A percentile compares a stretch with the other conserved stretches of the same genome.
Evolutionary conservation across 129 eudicot species (phyloP).

Genomic region (Artemisia annua): DNA sequence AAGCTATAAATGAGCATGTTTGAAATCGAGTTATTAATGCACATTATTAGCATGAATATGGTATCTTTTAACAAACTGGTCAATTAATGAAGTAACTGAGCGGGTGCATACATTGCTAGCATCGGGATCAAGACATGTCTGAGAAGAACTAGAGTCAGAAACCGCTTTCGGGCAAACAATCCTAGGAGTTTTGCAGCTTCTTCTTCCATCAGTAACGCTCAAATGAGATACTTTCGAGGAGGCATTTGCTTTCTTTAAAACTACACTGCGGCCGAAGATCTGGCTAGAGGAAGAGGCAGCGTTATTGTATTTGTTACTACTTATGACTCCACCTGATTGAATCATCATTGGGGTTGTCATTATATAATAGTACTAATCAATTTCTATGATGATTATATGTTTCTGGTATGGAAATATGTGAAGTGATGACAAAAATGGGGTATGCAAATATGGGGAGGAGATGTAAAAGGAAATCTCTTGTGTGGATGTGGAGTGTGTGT

Average conservation of each 20-base stretch:
- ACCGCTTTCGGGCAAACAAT: slow-evolving; percentile 60
- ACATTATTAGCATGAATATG: no score
- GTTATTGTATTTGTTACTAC: slow-evolving; percentile 17
- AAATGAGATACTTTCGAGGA: slow-evolving; percentile 9
- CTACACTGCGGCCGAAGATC: slow-evolving; percentile 33
- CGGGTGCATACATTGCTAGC: slow-evolving; percentile 44
- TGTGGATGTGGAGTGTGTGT: slow-evolving; percentile 44
- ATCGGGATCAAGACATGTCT: slow-evolving; percentile 68
- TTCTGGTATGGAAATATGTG: not conserved
- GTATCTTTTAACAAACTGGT: no score
- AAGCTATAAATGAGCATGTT: no score
- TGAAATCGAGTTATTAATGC: no score
- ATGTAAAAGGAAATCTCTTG: slow-evolving; percentile 27
- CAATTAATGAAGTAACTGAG: not conserved
- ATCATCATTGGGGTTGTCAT: slow-evolving; percentile 22
- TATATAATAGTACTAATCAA: not conserved
- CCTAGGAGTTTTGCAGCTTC: not conserved
- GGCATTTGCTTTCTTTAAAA: slow-evolving; percentile 11
- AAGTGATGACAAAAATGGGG: not conserved
- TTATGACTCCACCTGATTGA: slow-evolving; percentile 28
- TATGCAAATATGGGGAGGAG: slow-evolving; percentile 34
- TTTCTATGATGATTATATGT: not conserved
- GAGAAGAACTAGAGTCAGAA: slow-evolving; percentile 60
- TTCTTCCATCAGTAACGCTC: not conserved
- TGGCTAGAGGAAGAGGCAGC: slow-evolving; percentile 23